Conservation (phyloP, 768 basidiomycete genomes). For the Collybiopsis luxurians region DNA sequence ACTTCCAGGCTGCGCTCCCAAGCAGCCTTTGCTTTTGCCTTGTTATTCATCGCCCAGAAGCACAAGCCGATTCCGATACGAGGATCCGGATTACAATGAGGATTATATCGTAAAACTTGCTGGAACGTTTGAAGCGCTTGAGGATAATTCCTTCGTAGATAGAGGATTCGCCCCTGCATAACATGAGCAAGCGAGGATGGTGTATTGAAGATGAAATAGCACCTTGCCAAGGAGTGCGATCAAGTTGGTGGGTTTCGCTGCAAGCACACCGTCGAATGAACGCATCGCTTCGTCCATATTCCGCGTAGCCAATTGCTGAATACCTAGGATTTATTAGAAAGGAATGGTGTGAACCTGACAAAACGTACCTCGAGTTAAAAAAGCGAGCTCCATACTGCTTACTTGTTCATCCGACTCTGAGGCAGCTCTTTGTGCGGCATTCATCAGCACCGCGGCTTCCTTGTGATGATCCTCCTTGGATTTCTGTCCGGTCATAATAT, state of each 20-base stretch:
- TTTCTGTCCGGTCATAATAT: slow-evolving; percentile 55
- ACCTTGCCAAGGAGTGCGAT: slow-evolving; percentile 89
- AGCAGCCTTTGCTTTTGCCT: slow-evolving; percentile 76
- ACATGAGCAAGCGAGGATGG: too few relatives aligned
- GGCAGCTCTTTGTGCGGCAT: slow-evolving; percentile 50
- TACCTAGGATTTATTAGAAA: slow-evolving; percentile 58
- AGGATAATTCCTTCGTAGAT: slow-evolving; percentile 71
- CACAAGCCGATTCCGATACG: slow-evolving; percentile 95
- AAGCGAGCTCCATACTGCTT: slow-evolving; percentile 47
- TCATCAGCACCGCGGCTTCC: slow-evolving; percentile 69
- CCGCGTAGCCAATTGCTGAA: slow-evolving; percentile 77
- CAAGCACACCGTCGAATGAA: slow-evolving; percentile 78
- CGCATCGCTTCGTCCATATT: slow-evolving; percentile 80
- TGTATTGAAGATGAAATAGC: slow-evolving; percentile 14
- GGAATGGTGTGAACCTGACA: not conserved
- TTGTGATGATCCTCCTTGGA: slow-evolving; percentile 66
- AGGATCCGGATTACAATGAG: slow-evolving; percentile 85
- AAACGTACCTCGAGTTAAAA: slow-evolving; percentile 62
- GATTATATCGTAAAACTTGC: slow-evolving; percentile 73
- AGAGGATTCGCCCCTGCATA: slow-evolving; percentile 76
- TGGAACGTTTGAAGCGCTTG: slow-evolving; percentile 87
- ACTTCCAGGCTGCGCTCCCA: slow-evolving; percentile 90
- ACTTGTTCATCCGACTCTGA: slow-evolving; percentile 51
- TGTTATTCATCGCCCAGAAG: slow-evolving; percentile 86
- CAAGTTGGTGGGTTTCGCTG: slow-evolving; percentile 78